Base-by-base conservation (phyloP, 108 stramenopile genomes). In the Nitzschia palea region DNA sequence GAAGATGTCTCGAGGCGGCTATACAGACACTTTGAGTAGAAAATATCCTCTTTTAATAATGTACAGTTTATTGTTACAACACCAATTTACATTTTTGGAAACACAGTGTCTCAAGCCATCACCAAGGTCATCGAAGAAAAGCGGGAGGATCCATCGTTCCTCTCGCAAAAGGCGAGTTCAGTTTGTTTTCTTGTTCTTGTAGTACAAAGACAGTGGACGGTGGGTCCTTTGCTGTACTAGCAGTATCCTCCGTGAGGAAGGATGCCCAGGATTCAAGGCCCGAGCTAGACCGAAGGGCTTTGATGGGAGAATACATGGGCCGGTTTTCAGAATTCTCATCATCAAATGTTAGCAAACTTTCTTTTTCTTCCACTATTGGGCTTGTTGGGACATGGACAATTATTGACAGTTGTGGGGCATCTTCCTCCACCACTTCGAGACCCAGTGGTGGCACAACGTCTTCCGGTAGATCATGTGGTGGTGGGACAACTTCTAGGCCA, bases 181-280 rank as follows among this genome's bases (percentile, higher is more conserved):
- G n/a, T n/a, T n/a, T n/a, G n/a, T n/a, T n/a, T n/a, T n/a, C n/a
- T n/a, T n/a, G n/a, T n/a, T n/a, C n/a, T n/a, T n/a, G n/a, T n/a
- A n/a, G 37, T 10, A 48, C 47, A 48, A 48, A 48, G 5, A 48
- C 47, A 10, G 47, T 48, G n/a, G 47, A 48, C 4, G 47, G 47
- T 8, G 47, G 47, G 18, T 48, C 47, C n/a, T 20, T 48, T 10
- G 9, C 22, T 18, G 9, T n/a, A 4, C 22, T 48, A 20, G 47
- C 22, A 12, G 9, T 20, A 20, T 48, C 47, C 8, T 12, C 22
- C 12, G 37, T 40, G 17, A 48, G 15, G 47, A 48, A 48, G 17
- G 47, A 48, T 18, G 47, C 47, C 47, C 47, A 48, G 15, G 47
- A 48, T 20, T 48, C 47, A 12, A 48, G 18, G 5, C 18, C 47